These are phyloP conservation scores for Eurotiales sp. DNA, from an alignment of 2,329 filamentous ascomycete species.

Conservation along the genomic window DNA sequence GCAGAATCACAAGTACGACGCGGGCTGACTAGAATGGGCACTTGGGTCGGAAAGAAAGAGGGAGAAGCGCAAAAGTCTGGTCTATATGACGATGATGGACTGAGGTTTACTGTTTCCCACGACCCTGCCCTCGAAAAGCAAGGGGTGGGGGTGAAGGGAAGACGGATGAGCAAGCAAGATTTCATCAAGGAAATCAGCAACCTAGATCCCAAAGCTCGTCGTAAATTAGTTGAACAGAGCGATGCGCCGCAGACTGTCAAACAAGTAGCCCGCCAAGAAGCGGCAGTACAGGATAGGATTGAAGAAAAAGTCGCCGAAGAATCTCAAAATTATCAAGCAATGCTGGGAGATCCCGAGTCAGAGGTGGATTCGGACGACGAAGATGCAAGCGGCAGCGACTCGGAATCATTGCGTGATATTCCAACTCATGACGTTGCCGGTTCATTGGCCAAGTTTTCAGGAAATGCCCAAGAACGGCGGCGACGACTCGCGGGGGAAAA, in stretches of 20 bases:
- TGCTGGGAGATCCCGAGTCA: constrained; percentile 14
- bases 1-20: constrained; percentile 44
- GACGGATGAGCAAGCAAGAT: constrained; percentile 61
- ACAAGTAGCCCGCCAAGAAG: constrained; percentile 32
- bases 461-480: constrained; percentile 34
- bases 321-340: not conserved
- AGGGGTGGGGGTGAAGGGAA: constrained; percentile 46
- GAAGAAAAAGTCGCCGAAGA: constrained; percentile 22
- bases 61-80: constrained; percentile 28
- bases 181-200: constrained; percentile 61
- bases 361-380: constrained; percentile 8
- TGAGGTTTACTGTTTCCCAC: constrained; percentile 60
- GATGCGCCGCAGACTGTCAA: constrained; percentile 40
- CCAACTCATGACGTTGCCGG: constrained; percentile 30
- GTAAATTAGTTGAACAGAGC: constrained; percentile 41
- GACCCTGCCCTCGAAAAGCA: constrained; percentile 31
- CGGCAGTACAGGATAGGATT: constrained; percentile 17
- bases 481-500: constrained; percentile 29
- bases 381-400: constrained; percentile 10
- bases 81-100: constrained; percentile 43
- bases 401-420: constrained; percentile 19
- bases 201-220: constrained; percentile 57
- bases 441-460: constrained; percentile 10
- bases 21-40: constrained; percentile 57
- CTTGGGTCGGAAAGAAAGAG: constrained; percentile 48